Conservation (phyloP, 31 red algal species). For the Odonthalia washingtoniensis region DNA sequence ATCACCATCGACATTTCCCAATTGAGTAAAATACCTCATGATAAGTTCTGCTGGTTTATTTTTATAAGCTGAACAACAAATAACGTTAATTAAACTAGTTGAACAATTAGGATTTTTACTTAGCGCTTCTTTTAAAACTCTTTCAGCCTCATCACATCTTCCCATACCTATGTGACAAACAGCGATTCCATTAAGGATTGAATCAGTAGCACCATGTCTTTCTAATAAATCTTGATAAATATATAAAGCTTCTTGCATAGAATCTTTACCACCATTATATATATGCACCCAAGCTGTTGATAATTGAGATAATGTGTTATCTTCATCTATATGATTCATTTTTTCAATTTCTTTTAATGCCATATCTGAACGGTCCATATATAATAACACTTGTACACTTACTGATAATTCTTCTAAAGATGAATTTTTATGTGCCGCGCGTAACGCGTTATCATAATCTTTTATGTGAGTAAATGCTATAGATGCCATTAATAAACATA, state of each 20-base stretch:
- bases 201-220: slow-evolving; percentile 88
- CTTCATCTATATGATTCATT: slow-evolving; percentile 84
- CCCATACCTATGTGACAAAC: slow-evolving; percentile 84
- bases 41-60: slow-evolving; percentile 87
- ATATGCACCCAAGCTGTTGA: slow-evolving; percentile 80
- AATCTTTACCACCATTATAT: slow-evolving; percentile 59
- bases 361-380: slow-evolving; percentile 87
- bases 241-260: slow-evolving; percentile 82
- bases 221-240: slow-evolving; percentile 89
- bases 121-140: slow-evolving; percentile 83
- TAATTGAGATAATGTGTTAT: slow-evolving; percentile 86
- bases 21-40: slow-evolving; percentile 71
- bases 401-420: slow-evolving; percentile 74
- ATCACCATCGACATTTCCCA: slow-evolving; percentile 60
- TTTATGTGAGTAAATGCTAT: slow-evolving; percentile 58
- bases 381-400: slow-evolving; percentile 82
- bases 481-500: slow-evolving; percentile 65
- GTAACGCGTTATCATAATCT: slow-evolving; percentile 80
- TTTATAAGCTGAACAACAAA: slow-evolving; percentile 68
- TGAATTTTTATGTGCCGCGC: slow-evolving; percentile 43
- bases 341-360: slow-evolving; percentile 70
- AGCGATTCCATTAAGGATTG: slow-evolving; percentile 90
- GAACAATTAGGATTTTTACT: slow-evolving; percentile 88
- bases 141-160: slow-evolving; percentile 74
- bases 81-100: slow-evolving; percentile 85